Evolutionary conservation across 164 flowering plant genomes (phyloP).

Genomic region (Kingdonia uniflora): DNA sequence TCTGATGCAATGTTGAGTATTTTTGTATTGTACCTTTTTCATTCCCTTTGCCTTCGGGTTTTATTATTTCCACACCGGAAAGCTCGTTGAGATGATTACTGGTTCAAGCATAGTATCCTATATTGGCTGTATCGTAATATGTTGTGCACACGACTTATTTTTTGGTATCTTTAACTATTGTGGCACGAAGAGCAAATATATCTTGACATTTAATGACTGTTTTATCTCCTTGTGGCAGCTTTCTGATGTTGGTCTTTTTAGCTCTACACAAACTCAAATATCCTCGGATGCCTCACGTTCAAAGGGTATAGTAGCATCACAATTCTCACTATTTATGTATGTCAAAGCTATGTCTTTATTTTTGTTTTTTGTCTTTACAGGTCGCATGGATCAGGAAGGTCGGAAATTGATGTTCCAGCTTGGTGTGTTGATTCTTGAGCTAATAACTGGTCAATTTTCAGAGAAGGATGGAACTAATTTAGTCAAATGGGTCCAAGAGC

Average conservation of each 20-base stretch:
- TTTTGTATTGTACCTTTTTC: too few species aligned
- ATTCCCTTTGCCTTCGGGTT: too few species aligned
- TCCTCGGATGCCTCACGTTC: constrained; percentile 17
- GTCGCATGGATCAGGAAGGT: constrained; percentile 25
- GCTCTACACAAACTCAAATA: constrained; percentile 16
- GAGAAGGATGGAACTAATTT: constrained; percentile 46
- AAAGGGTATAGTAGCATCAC: constrained; percentile 20
- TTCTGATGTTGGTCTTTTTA: constrained; percentile 37
- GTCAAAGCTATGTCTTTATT: background rate
- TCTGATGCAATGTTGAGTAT: too few species aligned
- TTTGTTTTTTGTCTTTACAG: constrained; percentile 17
- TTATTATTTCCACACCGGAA: too few species aligned
- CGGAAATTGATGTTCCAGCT: constrained; percentile 50
- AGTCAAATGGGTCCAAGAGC: constrained; percentile 58
- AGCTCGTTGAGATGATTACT: too few species aligned
- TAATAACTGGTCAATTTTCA: constrained; percentile 76
- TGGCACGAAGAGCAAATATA: background rate
- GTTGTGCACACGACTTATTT: too few species aligned
- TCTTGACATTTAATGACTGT: background rate
- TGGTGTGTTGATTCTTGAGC: constrained; percentile 70
- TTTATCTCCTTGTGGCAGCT: constrained; percentile 29
- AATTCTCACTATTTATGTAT: background rate
- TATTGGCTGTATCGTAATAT: too few species aligned
- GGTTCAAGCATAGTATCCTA: too few species aligned
- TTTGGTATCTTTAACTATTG: too few species aligned